These are phyloP conservation scores for Helichrysum umbraculigerum DNA, from an alignment of 129 eudicot genomes.

Conservation along the genomic window DNA sequence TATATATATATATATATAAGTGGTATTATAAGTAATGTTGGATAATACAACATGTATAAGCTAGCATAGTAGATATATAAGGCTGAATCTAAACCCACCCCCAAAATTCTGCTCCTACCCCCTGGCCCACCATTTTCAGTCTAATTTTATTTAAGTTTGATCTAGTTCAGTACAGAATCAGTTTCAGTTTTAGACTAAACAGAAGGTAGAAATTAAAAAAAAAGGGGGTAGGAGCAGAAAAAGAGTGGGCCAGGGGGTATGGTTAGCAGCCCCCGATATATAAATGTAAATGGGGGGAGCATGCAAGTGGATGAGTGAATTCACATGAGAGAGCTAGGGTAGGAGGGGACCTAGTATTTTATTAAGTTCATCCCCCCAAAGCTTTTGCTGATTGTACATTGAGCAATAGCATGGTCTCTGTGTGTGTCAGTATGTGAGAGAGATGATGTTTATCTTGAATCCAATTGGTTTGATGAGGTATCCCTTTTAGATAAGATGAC, in stretches of 20 bases:
- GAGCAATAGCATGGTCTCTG: slow-evolving; percentile 25
- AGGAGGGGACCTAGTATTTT: slow-evolving; percentile 37
- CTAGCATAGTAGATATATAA: neutral
- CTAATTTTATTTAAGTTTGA: too few species aligned
- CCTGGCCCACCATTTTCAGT: too few species aligned
- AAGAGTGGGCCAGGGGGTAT: too few species aligned
- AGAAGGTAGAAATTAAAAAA: too few species aligned
- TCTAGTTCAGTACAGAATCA: too few species aligned
- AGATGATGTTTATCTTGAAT: slow-evolving; percentile 36
- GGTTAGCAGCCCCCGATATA: too few species aligned
- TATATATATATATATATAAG: slow-evolving; percentile 26
- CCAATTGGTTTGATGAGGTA: slow-evolving; percentile 33
- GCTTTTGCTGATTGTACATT: slow-evolving; percentile 27
- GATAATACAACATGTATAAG: slow-evolving; percentile 21
- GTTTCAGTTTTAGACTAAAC: too few species aligned
- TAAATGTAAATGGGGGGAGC: slow-evolving; percentile 5
- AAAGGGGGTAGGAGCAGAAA: too few species aligned
- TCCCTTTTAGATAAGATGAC: slow-evolving; percentile 24
- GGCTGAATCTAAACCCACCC: too few species aligned
- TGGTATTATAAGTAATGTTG: slow-evolving; percentile 34
- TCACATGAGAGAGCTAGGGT: slow-evolving; percentile 22
- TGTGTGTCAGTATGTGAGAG: neutral
- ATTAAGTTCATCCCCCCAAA: slow-evolving; percentile 28
- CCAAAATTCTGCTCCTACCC: too few species aligned
- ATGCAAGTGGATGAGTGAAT: slow-evolving; percentile 34